Evolutionary conservation across 495 filamentous ascomycete species (phyloP), one percentile per base, ranked within the genome.

Genomic region (Pseudevernia furfuracea): DNA sequence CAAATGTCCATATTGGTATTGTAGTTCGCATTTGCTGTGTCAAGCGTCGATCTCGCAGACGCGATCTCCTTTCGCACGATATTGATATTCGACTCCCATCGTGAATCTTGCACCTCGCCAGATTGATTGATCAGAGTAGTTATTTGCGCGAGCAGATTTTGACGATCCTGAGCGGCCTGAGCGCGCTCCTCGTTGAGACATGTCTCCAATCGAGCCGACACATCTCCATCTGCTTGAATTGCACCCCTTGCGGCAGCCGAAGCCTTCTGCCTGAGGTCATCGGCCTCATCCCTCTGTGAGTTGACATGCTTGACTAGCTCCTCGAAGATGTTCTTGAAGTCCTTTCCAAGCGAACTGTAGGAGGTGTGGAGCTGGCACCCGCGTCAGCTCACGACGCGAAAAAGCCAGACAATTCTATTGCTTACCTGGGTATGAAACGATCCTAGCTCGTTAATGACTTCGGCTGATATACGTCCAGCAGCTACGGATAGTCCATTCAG

Each of bases 281-380:
- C 81, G 19, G 88, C 88, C 68, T 97, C 92, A 1, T 78, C 76
- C 72, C 87, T 89, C 72, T 98, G 94, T n/a, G 84, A 77, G 41
- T 84, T 81, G 30, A 96, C 77, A 57, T 90, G 86, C 56, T 80
- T 82, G 41, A 89, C 76, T 62, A 96, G 79, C 15, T 87, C 85
- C 59, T 95, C 90, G 60, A 97, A 97, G 48, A 93, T 83, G 23
- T 74, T 75, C 69, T 93, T 92, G 77, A 97, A 90, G 66, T 97
- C 91, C 58, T 84, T 87, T n/a, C 91, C 91, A 4, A 97, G 81
- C n/a, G 83, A 84, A 68, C 85, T 88, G 75, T 96, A 97, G 1
- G 95, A 97, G 12, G 79, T 69, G 69, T 96, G 90, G 48, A 98
- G 81, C 79, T 87, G 63, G 34, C 36, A 32, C 60, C 38, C 21